Conservation (phyloP, 208 protist species). For the Acanthamoeba sp. region DNA sequence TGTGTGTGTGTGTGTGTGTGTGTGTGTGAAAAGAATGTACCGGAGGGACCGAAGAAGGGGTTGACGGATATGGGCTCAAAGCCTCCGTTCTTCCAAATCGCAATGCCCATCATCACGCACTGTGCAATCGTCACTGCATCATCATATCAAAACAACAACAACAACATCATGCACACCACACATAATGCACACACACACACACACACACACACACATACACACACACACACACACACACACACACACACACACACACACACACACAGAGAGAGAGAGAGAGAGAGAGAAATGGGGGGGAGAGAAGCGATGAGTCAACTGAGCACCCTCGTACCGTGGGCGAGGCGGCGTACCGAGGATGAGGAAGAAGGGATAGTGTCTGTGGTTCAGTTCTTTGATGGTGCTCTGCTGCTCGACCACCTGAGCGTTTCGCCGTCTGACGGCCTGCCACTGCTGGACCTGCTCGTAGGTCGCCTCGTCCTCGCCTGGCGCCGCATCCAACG, state of each 20-base stretch:
- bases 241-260: no score
- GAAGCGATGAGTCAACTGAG: no score
- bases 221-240: no score
- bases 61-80: conserved; percentile 61
- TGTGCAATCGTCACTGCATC: not conserved
- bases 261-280: not conserved
- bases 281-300: no score
- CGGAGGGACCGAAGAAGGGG: conserved; percentile 40
- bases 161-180: no score
- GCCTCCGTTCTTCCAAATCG: conserved; percentile 53
- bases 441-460: not conserved
- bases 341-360: not conserved
- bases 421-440: not conserved
- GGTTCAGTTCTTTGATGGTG: not conserved
- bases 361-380: conserved; percentile 12
- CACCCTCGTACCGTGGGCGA: not conserved
- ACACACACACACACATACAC: not conserved
- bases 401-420: not conserved
- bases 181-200: not conserved
- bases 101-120: conserved; percentile 10
- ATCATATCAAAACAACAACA: no score
- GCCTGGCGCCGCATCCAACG: not conserved
- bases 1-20: not conserved
- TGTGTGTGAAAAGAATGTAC: not conserved
- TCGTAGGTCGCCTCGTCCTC: not conserved